A percentile compares a stretch with the other conserved stretches of the same genome.
phyloP scores from a whole-genome alignment of 352 stramenopile species.

The Blastocystis sp. region DNA sequence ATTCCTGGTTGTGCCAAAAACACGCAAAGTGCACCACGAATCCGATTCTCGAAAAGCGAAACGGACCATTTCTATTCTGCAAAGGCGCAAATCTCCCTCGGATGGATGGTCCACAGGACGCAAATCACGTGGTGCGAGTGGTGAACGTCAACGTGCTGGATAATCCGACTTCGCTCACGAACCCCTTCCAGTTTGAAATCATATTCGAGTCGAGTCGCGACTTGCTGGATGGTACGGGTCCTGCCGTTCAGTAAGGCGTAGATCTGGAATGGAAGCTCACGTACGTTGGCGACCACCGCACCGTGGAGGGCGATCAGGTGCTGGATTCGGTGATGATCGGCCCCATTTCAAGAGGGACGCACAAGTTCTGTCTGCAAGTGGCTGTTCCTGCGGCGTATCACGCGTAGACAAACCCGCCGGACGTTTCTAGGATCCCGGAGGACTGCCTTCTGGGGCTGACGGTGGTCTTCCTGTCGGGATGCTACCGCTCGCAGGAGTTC shows the following conservation, averaged over 20 bases:
- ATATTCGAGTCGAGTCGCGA: conserved; percentile 96
- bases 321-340: conserved; percentile 96
- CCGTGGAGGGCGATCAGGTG: conserved; percentile 90
- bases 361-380: conserved; percentile 94
- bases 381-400: neutral
- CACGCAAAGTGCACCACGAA: too few species aligned
- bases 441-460: conserved; percentile 97
- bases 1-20: too few species aligned
- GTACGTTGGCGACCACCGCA: conserved; percentile 93
- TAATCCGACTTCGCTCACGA: conserved; percentile 94
- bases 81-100: too few species aligned
- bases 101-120: too few species aligned
- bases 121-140: conserved; percentile 70
- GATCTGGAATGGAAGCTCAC: conserved; percentile 99
- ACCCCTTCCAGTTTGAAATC: conserved; percentile 98
- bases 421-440: conserved; percentile 85
- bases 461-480: conserved; percentile 94
- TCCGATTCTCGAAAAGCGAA: too few species aligned
- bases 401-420: conserved; percentile 85
- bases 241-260: conserved; percentile 71
- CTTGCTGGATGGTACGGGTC: conserved; percentile 82
- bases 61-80: too few species aligned
- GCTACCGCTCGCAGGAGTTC: conserved; percentile 93
- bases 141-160: conserved; percentile 92
- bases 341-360: conserved; percentile 91